Evolutionary conservation across 108 stramenopile species (phyloP).

Genomic region (Stephanodiscus triporus): DNA sequence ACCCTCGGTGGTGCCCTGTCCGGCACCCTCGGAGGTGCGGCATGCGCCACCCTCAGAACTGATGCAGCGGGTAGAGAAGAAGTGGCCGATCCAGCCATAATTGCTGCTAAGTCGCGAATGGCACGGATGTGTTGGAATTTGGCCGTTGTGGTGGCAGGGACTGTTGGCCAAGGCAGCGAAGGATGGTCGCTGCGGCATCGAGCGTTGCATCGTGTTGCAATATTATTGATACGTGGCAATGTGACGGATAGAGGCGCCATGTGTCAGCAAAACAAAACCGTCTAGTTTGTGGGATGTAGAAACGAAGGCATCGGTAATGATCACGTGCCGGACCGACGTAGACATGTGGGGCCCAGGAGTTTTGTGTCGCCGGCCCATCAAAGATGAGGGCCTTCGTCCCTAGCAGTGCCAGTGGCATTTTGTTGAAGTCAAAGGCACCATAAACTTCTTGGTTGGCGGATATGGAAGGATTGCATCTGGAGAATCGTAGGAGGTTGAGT

Average conservation of each 20-base stretch:
- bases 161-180: too few relatives aligned
- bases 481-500: too few relatives aligned
- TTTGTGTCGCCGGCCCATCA: conserved; percentile 20
- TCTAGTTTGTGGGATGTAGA: conserved; percentile 33
- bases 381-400: conserved; percentile 17
- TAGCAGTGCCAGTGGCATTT: conserved; percentile 12
- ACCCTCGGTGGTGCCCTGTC: background rate
- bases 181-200: too few relatives aligned
- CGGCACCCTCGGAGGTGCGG: background rate
- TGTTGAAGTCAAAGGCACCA: conserved; percentile 47
- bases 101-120: too few relatives aligned
- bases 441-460: too few relatives aligned
- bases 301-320: conserved; percentile 38
- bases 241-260: background rate
- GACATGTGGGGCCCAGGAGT: conserved; percentile 28
- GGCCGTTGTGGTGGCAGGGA: too few relatives aligned
- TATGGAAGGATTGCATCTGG: too few relatives aligned
- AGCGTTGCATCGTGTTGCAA: background rate
- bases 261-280: conserved; percentile 34
- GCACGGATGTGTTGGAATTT: too few relatives aligned
- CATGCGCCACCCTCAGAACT: conserved; percentile 6
- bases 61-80: too few relatives aligned
- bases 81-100: too few relatives aligned
- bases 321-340: conserved; percentile 37
- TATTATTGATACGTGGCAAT: background rate